These are phyloP conservation scores for Teunomyces gatunensis DNA, from an alignment of 805 yeast genomes.

Conservation along the genomic window DNA sequence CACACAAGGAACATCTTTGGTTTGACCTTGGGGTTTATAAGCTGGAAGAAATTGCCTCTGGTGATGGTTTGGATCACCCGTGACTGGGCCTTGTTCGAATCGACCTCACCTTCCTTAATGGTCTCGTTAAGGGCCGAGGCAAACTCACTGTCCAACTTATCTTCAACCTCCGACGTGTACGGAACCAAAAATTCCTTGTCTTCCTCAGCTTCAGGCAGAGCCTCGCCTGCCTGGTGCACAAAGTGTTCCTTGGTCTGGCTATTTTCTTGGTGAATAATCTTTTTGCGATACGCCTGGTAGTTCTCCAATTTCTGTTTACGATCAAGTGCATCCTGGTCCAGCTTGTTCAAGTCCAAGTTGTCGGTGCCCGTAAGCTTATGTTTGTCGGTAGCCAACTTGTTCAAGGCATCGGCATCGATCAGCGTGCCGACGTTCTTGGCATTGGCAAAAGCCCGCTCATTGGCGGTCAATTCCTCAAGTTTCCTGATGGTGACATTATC, in stretches of 20 bases:
- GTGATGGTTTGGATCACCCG: constrained; percentile 70
- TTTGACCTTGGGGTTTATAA: constrained; percentile 41
- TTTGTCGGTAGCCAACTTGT: constrained; percentile 33
- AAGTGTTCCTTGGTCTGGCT: constrained; percentile 2
- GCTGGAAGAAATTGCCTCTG: constrained; percentile 61
- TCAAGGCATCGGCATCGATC: constrained; percentile 32
- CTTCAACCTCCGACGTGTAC: constrained; percentile 66
- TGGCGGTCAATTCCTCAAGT: constrained; percentile 55
- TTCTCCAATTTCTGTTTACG: constrained; percentile 53
- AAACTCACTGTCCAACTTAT: constrained; percentile 57
- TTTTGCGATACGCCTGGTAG: constrained; percentile 56
- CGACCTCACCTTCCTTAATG: constrained; percentile 54
- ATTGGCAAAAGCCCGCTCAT: constrained; percentile 57
- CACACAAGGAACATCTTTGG: constrained; percentile 70
- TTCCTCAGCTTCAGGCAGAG: constrained; percentile 2
- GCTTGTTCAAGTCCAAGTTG: constrained; percentile 38
- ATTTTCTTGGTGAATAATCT: constrained; percentile 54
- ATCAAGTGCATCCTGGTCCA: constrained; percentile 48
- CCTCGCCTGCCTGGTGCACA: neutral
- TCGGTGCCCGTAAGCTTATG: constrained; percentile 42
- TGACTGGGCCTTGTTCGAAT: constrained; percentile 49
- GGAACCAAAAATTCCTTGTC: constrained; percentile 47
- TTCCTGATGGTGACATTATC: constrained; percentile 49
- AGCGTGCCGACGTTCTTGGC: constrained; percentile 45
- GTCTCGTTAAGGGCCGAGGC: constrained; percentile 54